Conservation (phyloP, 306 rosid genomes). For the Sindora glabra region DNA sequence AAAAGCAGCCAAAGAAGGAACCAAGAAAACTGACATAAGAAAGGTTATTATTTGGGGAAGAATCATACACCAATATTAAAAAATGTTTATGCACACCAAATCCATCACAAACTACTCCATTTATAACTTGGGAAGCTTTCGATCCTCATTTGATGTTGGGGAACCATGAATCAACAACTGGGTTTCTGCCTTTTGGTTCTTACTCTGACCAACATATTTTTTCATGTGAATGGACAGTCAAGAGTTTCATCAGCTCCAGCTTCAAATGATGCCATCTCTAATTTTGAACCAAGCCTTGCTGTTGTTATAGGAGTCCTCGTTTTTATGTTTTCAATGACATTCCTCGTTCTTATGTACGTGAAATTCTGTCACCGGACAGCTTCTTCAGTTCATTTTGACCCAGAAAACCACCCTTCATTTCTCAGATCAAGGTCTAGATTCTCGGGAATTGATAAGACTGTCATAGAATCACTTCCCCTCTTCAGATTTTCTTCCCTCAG, state of each 20-base stretch:
- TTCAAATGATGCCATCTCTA: constrained; percentile 12
- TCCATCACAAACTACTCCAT: constrained; percentile 11
- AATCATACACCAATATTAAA: too few relatives aligned
- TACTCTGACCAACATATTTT: too few relatives aligned
- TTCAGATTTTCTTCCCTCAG: constrained; percentile 76
- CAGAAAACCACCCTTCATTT: constrained; percentile 19
- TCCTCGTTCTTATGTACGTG: constrained; percentile 52
- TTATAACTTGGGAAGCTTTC: not conserved
- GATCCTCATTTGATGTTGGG: constrained; percentile 13
- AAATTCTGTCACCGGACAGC: constrained; percentile 40
- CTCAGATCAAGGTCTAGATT: constrained; percentile 53
- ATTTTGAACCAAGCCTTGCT: constrained; percentile 62
- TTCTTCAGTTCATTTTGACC: not conserved
- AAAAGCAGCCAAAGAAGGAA: constrained; percentile 25
- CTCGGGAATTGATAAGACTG: constrained; percentile 77
- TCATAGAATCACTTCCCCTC: constrained; percentile 90
- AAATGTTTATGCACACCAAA: constrained; percentile 26
- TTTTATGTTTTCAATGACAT: constrained; percentile 50
- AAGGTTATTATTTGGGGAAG: constrained; percentile 13
- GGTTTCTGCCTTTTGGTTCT: constrained; percentile 23
- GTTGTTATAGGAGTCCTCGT: constrained; percentile 57
- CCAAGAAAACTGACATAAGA: constrained; percentile 25
- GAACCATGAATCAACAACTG: constrained; percentile 33
- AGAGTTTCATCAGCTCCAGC: not conserved
- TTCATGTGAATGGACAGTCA: too few relatives aligned